Base-by-base conservation (phyloP, 2,329 filamentous ascomycete species). In the Fusarium sambucinum region DNA sequence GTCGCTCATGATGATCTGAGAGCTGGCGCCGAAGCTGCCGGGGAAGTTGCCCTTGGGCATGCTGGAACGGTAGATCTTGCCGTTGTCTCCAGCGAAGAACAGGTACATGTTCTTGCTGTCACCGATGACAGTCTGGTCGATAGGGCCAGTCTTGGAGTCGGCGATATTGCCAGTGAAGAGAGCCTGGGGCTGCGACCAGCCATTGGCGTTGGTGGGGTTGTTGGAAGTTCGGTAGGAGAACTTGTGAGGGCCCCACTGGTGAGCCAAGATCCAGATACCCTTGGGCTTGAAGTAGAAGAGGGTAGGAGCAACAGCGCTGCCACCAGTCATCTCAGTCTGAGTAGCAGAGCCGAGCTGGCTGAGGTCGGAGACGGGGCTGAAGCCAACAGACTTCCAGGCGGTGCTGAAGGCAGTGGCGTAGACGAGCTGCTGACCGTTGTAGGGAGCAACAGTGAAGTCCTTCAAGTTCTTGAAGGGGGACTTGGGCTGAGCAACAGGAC, bases 1-100 rank as follows among this genome's bases (percentile, higher is more conserved):
- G 75, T 88, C 88, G 77, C 84, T n/a, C 2, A 62, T 4, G 45
- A 62, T 0, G 47, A 59, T 3, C 37, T 60, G 57, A 3, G 44
- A 42, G 71, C 89, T 71, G 61, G 80, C 78, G 62, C 88, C 87
- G 73, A 91, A 90, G 75, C 76, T 83, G 37, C 84, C 83, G 0
- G 89, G 89, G 81, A 91, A 91, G 63, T 86, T 84, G 46, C 76
- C 82, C 25, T 90, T 85, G 37, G 89, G 82, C 86, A 90, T 90
- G 73, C 82, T 85, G 53, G 87, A 75, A 2, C 89, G 83, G 78
- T 91, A 91, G 73, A 91, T 88, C 45, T 84, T 85, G 75, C 89
- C 89, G 66, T 91, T 89, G 77, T 91, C 89, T 10, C 87, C 89
- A 0, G 83, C 82, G 69, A 90, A 91, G 84, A 91, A 91, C 6